These are phyloP conservation scores for Telfairia occidentalis DNA, from an alignment of 331 rosid species.

Conservation along the genomic window DNA sequence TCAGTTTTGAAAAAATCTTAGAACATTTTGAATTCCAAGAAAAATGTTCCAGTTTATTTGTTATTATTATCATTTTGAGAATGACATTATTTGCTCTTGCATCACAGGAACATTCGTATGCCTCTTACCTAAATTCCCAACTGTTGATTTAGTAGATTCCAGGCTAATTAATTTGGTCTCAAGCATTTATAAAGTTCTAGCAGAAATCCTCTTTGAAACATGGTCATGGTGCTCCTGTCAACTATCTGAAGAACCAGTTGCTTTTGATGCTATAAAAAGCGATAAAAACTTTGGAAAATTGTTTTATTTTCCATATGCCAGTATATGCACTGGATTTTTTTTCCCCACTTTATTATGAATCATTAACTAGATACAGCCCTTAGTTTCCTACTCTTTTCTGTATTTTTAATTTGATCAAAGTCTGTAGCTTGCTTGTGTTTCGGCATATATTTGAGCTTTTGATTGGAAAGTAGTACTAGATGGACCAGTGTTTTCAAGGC, in stretches of 20 bases:
- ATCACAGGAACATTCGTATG: not conserved
- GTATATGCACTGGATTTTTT: not conserved
- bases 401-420: not conserved
- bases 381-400: not conserved
- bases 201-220: not conserved
- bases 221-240: not conserved
- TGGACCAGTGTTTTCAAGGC: too few relatives aligned
- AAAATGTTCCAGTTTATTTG: not conserved
- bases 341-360: not conserved
- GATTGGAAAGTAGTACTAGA: not conserved
- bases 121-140: not conserved
- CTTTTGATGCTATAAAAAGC: not conserved
- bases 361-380: not conserved
- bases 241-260: not conserved
- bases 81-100: conserved; percentile 1
- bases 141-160: not conserved
- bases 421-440: not conserved
- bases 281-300: not conserved
- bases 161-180: not conserved
- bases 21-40: not conserved
- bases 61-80: not conserved
- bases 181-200: conserved; percentile 28
- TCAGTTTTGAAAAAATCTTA: not conserved
- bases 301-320: not conserved
- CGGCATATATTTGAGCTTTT: not conserved